Conservation (phyloP, 2,329 filamentous ascomycete genomes). For the Neopestalotiopsis rosae region DNA sequence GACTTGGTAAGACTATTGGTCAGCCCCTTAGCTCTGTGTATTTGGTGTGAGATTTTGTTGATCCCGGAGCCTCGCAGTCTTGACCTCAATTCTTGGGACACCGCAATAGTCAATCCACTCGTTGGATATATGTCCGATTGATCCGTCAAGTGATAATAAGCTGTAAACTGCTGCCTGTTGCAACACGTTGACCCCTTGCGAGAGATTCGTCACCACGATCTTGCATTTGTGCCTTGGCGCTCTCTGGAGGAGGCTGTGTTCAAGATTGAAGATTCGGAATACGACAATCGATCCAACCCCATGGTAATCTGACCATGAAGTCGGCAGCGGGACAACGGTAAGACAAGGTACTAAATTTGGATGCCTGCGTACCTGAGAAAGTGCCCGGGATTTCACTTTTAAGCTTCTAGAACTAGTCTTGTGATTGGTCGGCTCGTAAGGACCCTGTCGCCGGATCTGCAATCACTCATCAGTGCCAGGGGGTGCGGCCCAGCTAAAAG, state of each 20-base stretch:
- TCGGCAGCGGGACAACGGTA: too few relatives aligned
- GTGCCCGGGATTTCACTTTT: background rate
- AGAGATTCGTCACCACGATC: background rate
- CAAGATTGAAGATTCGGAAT: too few relatives aligned
- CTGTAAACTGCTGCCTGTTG: background rate
- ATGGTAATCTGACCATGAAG: background rate
- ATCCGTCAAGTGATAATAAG: background rate
- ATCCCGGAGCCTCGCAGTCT: background rate
- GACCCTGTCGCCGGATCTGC: constrained; percentile 17
- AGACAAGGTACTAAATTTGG: background rate
- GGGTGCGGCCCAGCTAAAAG: background rate
- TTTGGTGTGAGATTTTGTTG: background rate
- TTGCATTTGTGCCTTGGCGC: background rate
- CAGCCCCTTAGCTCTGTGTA: background rate
- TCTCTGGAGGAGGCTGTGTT: too few relatives aligned
- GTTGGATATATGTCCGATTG: background rate
- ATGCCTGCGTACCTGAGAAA: background rate
- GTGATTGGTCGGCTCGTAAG: constrained; percentile 20
- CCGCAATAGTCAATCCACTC: background rate
- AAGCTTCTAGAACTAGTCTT: background rate
- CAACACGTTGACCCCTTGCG: background rate
- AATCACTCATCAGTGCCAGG: background rate
- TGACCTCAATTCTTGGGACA: background rate
- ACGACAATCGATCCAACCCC: too few relatives aligned
- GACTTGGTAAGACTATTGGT: background rate